These are phyloP conservation scores for Plenodomus tracheiphilus DNA, from an alignment of 2,329 filamentous ascomycete species.

Conservation along the genomic window DNA sequence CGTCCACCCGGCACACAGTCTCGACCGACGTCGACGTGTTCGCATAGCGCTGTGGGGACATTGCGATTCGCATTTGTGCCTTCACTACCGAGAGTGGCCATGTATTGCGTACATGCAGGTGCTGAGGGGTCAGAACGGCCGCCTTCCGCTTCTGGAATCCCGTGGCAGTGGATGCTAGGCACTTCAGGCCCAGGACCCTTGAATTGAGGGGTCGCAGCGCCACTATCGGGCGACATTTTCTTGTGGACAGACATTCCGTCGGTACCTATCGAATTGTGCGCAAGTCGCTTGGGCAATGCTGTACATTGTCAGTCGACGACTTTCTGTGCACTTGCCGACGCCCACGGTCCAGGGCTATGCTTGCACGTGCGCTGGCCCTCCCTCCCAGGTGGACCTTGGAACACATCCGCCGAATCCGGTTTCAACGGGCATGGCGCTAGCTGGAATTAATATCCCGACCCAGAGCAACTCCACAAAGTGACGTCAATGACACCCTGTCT, in stretches of 20 bases:
- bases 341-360: conserved; percentile 2
- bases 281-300: neutral
- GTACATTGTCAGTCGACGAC: neutral
- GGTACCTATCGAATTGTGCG: neutral
- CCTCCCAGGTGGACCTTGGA: conserved; percentile 8
- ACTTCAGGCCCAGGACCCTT: neutral
- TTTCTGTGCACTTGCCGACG: neutral
- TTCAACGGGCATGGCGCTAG: conserved; percentile 1
- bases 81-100: too few relatives aligned
- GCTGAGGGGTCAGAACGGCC: conserved; percentile 17
- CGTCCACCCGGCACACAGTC: conserved; percentile 2
- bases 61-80: conserved; percentile 3
- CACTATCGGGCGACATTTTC: neutral
- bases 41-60: conserved; percentile 6
- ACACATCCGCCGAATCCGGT: conserved; percentile 8
- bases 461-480: conserved; percentile 12
- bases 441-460: conserved; percentile 6
- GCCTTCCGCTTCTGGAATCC: conserved; percentile 20
- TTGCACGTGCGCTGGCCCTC: conserved; percentile 9
- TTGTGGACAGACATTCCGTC: neutral
- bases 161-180: conserved; percentile 3
- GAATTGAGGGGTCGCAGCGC: neutral
- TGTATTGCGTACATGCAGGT: conserved; percentile 14
- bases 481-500: conserved; percentile 16
- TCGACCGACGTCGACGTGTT: conserved; percentile 4